A percentile compares a stretch with the other conserved stretches of the same genome.
Evolutionary conservation across 1,284 basidiomycete species (phyloP).

Genomic region (Exobasidium cylindrosporum): DNA sequence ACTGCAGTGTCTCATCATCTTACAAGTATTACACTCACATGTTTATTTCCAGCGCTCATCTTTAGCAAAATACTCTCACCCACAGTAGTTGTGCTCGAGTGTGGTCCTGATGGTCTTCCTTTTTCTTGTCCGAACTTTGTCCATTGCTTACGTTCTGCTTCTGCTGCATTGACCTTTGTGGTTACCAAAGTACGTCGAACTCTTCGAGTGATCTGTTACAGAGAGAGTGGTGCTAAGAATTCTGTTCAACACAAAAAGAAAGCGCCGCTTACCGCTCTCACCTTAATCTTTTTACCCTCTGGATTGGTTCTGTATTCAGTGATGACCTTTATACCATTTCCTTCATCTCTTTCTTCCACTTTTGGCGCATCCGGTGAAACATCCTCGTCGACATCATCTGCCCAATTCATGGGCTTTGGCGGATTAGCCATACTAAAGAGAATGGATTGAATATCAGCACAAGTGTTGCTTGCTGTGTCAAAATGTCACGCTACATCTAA

Average conservation of each 20-base stretch:
- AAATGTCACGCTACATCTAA: not conserved
- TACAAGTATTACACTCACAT: constrained; percentile 13
- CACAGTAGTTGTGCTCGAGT: constrained; percentile 81
- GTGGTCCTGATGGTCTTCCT: constrained; percentile 81
- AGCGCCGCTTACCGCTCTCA: constrained; percentile 27
- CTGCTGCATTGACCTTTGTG: constrained; percentile 85
- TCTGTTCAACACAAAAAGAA: not conserved
- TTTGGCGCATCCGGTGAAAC: constrained; percentile 12
- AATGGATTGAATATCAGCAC: not conserved
- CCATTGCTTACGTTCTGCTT: constrained; percentile 87
- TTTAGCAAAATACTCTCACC: constrained; percentile 86
- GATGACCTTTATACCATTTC: constrained; percentile 82
- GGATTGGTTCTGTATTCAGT: constrained; percentile 83
- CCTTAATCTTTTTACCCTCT: constrained; percentile 92
- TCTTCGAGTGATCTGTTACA: constrained; percentile 68
- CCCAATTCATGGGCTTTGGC: constrained; percentile 46
- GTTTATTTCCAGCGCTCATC: constrained; percentile 67
- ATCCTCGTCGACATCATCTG: constrained; percentile 50
- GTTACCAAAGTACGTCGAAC: constrained; percentile 85
- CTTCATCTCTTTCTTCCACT: constrained; percentile 68
- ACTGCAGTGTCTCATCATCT: not conserved
- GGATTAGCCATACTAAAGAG: not conserved
- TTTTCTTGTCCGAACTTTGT: constrained; percentile 90
- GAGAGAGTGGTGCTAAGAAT: not conserved
- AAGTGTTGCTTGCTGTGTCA: not conserved